These are phyloP conservation scores for Rhizopus microsporus DNA, from an alignment of 371 early-diverging fungal species.

Conservation along the genomic window DNA sequence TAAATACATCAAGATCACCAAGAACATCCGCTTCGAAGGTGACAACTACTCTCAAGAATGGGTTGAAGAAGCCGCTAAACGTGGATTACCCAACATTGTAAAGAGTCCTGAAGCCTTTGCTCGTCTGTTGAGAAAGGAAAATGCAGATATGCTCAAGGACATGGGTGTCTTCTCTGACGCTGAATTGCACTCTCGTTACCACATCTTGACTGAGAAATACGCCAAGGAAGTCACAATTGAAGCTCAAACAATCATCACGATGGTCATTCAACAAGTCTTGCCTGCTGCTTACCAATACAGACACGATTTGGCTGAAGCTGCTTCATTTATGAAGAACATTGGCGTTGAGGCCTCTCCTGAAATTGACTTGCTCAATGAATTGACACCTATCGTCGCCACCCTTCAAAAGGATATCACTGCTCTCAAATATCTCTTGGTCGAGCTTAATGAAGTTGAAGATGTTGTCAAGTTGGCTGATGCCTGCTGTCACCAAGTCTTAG, in stretches of 20 bases:
- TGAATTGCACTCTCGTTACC: constrained; percentile 91
- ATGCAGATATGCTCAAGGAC: constrained; percentile 76
- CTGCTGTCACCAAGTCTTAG: constrained; percentile 63
- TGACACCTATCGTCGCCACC: constrained; percentile 62
- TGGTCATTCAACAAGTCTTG: constrained; percentile 83
- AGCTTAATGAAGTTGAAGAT: constrained; percentile 58
- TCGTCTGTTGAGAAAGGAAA: constrained; percentile 68
- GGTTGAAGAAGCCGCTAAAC: constrained; percentile 76
- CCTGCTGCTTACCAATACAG: constrained; percentile 90
- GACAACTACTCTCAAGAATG: constrained; percentile 91
- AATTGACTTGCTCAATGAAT: constrained; percentile 62
- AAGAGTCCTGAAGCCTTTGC: constrained; percentile 87
- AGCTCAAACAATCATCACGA: constrained; percentile 85
- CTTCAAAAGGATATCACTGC: constrained; percentile 60
- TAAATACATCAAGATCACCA: constrained; percentile 78
- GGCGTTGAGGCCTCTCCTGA: constrained; percentile 70
- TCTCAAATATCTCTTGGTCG: constrained; percentile 61
- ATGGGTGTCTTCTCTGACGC: constrained; percentile 83
- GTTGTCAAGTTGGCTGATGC: constrained; percentile 67
- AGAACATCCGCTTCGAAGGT: constrained; percentile 94
- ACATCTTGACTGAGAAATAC: constrained; percentile 94
- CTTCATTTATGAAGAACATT: constrained; percentile 66
- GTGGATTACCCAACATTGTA: constrained; percentile 93
- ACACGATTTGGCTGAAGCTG: constrained; percentile 80
- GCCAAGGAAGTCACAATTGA: constrained; percentile 95